A percentile compares a stretch with the other conserved stretches of the same genome.
Evolutionary conservation across 192 early-diverging fungal species (phyloP).

Genomic region (Entomortierella lignicola): DNA sequence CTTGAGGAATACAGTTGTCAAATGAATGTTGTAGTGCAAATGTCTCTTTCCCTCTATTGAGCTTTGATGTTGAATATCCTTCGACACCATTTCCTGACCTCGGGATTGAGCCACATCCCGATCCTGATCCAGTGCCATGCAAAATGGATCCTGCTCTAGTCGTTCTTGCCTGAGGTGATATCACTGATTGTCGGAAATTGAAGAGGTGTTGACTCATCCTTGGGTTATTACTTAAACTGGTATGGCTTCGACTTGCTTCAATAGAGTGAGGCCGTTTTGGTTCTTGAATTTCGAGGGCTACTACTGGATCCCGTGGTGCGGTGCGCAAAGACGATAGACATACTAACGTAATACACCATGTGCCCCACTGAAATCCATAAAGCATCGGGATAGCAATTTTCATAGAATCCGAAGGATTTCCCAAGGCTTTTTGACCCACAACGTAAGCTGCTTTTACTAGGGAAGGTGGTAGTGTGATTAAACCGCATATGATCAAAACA

Average conservation of each 20-base stretch:
- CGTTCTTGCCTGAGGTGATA: slow-evolving; percentile 17
- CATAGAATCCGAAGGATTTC: slow-evolving; percentile 1
- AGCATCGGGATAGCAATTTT: slow-evolving; percentile 12
- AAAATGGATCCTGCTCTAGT: no score
- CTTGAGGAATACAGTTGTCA: not conserved
- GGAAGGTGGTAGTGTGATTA: slow-evolving; percentile 5
- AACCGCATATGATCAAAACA: slow-evolving; percentile 28
- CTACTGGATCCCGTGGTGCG: not conserved
- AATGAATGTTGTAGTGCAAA: not conserved
- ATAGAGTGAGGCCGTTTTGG: not conserved
- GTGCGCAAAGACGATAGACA: slow-evolving; percentile 10
- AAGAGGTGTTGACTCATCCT: slow-evolving; percentile 25
- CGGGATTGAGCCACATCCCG: not conserved
- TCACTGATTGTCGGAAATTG: slow-evolving; percentile 42
- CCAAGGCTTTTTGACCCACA: slow-evolving; percentile 20
- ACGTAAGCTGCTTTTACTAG: not conserved
- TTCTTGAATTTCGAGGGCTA: slow-evolving; percentile 29
- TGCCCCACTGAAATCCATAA: slow-evolving; percentile 18
- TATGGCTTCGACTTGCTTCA: slow-evolving; percentile 8
- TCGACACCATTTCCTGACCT: not conserved
- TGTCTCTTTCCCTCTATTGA: slow-evolving; percentile 13
- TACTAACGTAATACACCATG: slow-evolving; percentile 24
- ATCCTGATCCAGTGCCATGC: no score
- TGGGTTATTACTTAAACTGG: not conserved
- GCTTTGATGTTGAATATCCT: not conserved